Evolutionary conservation across 169 alveolate genomes (phyloP).

Genomic region (Plasmodium gaboni): DNA sequence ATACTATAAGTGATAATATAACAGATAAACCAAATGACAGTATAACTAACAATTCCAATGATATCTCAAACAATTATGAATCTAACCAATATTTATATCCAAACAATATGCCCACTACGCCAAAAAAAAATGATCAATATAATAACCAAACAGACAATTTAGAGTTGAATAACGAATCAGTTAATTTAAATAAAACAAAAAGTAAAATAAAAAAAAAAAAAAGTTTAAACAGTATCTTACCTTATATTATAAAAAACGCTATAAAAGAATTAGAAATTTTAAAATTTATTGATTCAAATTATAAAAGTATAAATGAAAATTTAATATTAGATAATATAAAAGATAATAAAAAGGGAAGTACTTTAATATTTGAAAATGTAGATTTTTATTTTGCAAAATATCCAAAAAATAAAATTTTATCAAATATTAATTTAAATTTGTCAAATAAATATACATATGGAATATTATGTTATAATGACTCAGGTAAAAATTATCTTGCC

Average conservation of each 20-base stretch:
- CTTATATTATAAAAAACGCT: conserved; percentile 54
- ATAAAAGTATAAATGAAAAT: conserved; percentile 58
- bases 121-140: neutral
- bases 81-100: neutral
- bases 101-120: neutral
- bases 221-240: conserved; percentile 18
- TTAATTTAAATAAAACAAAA: conserved; percentile 14
- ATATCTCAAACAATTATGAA: neutral
- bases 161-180: neutral
- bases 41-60: too few species aligned
- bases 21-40: neutral
- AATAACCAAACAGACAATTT: neutral
- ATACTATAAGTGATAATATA: neutral
- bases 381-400: conserved; percentile 66
- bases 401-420: conserved; percentile 70
- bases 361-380: conserved; percentile 53
- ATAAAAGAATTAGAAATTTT: conserved; percentile 66
- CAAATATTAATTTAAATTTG: conserved; percentile 57
- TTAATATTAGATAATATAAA: conserved; percentile 58
- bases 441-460: conserved; percentile 48
- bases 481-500: conserved; percentile 39
- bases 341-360: conserved; percentile 61
- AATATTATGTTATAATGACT: conserved; percentile 51
- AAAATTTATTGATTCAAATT: conserved; percentile 63
- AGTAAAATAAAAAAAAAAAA: conserved; percentile 37